Conservation (phyloP, 2,329 filamentous ascomycete species). For the Fusarium denticulatum region DNA sequence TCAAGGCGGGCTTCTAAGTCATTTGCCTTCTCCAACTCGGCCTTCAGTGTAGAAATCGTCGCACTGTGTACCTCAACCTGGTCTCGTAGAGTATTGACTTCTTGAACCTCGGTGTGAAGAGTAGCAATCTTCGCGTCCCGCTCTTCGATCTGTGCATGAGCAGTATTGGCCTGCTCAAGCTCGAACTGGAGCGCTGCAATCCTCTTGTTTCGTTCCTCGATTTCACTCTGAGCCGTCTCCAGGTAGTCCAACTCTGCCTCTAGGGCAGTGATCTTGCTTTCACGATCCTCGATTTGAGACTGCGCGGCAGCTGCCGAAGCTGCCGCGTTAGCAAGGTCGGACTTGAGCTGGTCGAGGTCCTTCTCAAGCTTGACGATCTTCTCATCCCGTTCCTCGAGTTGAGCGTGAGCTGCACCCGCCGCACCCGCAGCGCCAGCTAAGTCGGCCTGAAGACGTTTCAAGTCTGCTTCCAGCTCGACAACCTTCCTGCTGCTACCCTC, state of each 20-base stretch:
- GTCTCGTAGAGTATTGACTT: conserved; percentile 15
- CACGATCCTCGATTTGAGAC: conserved; percentile 36
- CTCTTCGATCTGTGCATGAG: conserved; percentile 20
- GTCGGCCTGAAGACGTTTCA: conserved; percentile 48
- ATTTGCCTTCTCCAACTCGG: conserved; percentile 30
- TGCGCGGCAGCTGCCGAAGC: conserved; percentile 16
- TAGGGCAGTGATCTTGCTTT: conserved; percentile 33
- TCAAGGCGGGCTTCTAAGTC: conserved; percentile 29
- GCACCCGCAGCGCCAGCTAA: conserved; percentile 34
- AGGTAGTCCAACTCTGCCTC: conserved; percentile 31
- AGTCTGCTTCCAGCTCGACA: conserved; percentile 51
- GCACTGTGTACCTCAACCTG: conserved; percentile 33
- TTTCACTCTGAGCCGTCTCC: conserved; percentile 26
- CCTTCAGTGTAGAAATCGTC: conserved; percentile 34
- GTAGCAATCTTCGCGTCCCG: conserved; percentile 25
- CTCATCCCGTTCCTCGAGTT: conserved; percentile 50
- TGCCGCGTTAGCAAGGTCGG: conserved; percentile 31
- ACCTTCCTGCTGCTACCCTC: conserved; percentile 51
- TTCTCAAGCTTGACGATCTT: conserved; percentile 53
- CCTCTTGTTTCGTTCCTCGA: conserved; percentile 31
- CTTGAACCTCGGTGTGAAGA: conserved; percentile 32
- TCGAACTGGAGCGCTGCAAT: conserved; percentile 43
- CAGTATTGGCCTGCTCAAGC: conserved; percentile 43
- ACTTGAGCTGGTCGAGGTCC: conserved; percentile 29
- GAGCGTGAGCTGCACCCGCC: conserved; percentile 39